Evolutionary conservation across 306 rosid species (phyloP), one percentile per base, ranked within the genome.

Genomic region (Gynostemma pentaphyllum): DNA sequence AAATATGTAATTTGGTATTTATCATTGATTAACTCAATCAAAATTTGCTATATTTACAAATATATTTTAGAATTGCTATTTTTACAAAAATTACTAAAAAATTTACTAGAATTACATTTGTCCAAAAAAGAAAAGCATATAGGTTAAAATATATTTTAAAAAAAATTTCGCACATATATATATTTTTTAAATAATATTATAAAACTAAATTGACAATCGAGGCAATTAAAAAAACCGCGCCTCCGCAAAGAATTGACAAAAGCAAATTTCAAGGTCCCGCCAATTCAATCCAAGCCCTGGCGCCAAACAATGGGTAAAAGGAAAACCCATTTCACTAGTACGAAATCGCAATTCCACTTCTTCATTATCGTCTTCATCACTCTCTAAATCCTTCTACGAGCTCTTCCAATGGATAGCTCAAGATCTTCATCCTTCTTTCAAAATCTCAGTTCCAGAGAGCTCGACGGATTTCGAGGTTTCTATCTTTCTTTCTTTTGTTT

Each of bases 391-490:
- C 30, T 36, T 45, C 24, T 60, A 14, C 49, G 27, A 61, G 49
- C 66, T 14, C 3, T 3, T 39, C 37, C 1, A 53, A 68, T 68
- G 72, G 45, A 40, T 16, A 21, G 2, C 42, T 68, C 64, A 39
- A 41, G 37, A 16, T 42, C 54, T 1, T 2, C 14, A 16, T 53
- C 72, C 8, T 68, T 41, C 54, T 68, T 68, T 27, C 54, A 68
- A 28, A 64, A 40, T 52, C 36, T 68, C 32, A 54, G 32, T 52
- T 68, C 53, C 53, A 68, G 72, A 26, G 72, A 68, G 72, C 86
- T 94, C 32, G 76, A 63, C 24, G 80, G 87, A 32, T 86, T 76
- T 62, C 78, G 76, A 82, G 94, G 99, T 83, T 6, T 44, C 44
- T 9, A 32, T 15, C 13, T 24, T 18, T 45, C 64, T 16, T 12